These are phyloP conservation scores for Saccharomycopsis fodiens DNA, from an alignment of 805 yeast species.

Conservation along the genomic window DNA sequence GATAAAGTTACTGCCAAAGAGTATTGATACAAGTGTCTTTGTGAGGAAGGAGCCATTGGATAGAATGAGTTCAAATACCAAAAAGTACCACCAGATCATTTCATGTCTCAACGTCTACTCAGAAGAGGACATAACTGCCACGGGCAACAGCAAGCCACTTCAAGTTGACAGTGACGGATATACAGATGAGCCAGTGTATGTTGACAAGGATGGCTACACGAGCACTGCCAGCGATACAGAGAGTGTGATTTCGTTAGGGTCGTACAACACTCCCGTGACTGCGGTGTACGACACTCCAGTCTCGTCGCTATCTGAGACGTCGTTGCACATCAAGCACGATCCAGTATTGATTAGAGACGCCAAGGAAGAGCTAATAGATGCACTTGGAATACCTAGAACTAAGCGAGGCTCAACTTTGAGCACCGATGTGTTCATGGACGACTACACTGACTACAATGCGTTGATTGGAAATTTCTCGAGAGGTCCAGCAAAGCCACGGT, in stretches of 20 bases:
- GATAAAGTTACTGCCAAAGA: neutral
- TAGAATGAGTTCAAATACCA: neutral
- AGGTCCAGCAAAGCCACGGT: neutral
- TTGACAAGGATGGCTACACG: too few relatives aligned
- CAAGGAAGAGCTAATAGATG: conserved; percentile 13
- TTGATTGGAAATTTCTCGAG: conserved; percentile 7
- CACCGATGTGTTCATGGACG: neutral
- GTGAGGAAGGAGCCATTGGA: neutral
- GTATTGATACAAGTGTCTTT: neutral
- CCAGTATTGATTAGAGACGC: conserved; percentile 1
- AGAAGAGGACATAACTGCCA: neutral
- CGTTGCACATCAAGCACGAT: neutral
- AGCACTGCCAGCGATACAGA: neutral
- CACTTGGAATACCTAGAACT: conserved; percentile 18
- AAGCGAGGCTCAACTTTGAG: conserved; percentile 15
- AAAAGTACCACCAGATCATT: neutral
- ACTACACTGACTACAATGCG: conserved; percentile 15
- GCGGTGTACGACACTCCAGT: neutral
- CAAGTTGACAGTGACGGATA: neutral
- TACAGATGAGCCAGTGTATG: neutral
- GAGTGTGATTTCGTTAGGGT: neutral
- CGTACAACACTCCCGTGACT: neutral
- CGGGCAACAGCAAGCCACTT: neutral
- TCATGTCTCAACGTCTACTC: neutral
- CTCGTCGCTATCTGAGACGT: conserved; percentile 2